Conservation (phyloP, 345 rosid genomes). For the Citrus mangshanensis region DNA sequence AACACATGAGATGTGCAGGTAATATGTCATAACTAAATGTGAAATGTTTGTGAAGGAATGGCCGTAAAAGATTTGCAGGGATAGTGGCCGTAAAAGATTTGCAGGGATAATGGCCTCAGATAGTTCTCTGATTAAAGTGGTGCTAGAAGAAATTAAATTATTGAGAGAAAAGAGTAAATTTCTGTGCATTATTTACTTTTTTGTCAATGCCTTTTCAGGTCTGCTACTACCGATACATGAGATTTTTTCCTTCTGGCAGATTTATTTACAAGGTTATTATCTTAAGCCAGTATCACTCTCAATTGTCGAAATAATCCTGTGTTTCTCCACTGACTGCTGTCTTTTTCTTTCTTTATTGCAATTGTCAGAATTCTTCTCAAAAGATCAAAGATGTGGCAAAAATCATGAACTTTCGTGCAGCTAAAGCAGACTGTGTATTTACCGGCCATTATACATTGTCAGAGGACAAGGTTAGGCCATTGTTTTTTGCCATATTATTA, state of each 20-base stretch:
- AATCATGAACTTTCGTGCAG: conserved; percentile 71
- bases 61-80: neutral
- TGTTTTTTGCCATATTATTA: neutral
- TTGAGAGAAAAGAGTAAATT: neutral
- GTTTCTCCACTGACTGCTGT: conserved; percentile 10
- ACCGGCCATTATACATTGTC: conserved; percentile 68
- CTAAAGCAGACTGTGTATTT: conserved; percentile 67
- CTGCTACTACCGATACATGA: conserved; percentile 85
- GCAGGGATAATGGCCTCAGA: neutral
- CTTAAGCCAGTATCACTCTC: conserved; percentile 1
- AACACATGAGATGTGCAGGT: neutral
- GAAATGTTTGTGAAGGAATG: neutral
- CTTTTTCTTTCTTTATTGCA: neutral
- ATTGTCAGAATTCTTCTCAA: conserved; percentile 76
- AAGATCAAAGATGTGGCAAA: conserved; percentile 82
- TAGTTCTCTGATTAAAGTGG: neutral
- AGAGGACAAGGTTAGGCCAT: conserved; percentile 66
- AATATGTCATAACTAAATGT: neutral
- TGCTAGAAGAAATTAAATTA: neutral
- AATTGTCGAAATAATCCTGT: neutral
- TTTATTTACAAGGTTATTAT: conserved; percentile 83
- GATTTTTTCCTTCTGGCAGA: conserved; percentile 85
- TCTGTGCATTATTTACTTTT: conserved; percentile 1
- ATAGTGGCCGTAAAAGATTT: neutral
- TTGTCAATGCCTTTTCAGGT: conserved; percentile 49